Evolutionary conservation across 2,329 filamentous ascomycete genomes (phyloP).

Genomic region (Fusarium proliferatum): DNA sequence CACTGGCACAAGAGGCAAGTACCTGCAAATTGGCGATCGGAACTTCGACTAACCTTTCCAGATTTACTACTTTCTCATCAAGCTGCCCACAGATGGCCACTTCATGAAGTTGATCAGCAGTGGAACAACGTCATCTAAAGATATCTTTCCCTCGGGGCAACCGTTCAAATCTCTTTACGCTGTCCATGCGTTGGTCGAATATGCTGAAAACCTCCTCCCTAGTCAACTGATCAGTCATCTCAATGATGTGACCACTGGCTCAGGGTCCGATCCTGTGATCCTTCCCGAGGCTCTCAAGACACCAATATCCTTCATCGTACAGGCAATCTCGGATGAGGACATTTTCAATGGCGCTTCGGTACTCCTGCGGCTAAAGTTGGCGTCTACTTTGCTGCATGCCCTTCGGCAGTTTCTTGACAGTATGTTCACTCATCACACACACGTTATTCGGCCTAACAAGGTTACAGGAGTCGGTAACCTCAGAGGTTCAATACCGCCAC

Average conservation of each 20-base stretch:
- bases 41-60: constrained; percentile 45
- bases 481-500: constrained; percentile 10
- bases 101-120: constrained; percentile 70
- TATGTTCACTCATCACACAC: constrained; percentile 18
- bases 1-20: constrained; percentile 72
- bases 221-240: constrained; percentile 14
- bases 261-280: constrained; percentile 42
- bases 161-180: constrained; percentile 82
- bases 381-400: constrained; percentile 44
- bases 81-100: constrained; percentile 75
- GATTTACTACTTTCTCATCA: constrained; percentile 77
- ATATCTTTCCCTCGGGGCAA: constrained; percentile 75
- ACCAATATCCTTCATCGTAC: constrained; percentile 65
- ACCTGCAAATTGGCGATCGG: not conserved
- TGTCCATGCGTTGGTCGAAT: constrained; percentile 72
- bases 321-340: constrained; percentile 68
- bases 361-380: constrained; percentile 43
- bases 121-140: constrained; percentile 61
- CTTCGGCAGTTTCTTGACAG: constrained; percentile 46
- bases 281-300: constrained; percentile 53
- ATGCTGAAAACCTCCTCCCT: constrained; percentile 61
- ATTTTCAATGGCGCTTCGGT: constrained; percentile 56
- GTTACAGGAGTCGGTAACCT: constrained; percentile 28
- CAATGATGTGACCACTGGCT: not conserved
- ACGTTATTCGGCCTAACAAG: constrained; percentile 6